Evolutionary conservation across 768 basidiomycete genomes (phyloP), one percentile per base, ranked within the genome.

Genomic region (Postia placenta): DNA sequence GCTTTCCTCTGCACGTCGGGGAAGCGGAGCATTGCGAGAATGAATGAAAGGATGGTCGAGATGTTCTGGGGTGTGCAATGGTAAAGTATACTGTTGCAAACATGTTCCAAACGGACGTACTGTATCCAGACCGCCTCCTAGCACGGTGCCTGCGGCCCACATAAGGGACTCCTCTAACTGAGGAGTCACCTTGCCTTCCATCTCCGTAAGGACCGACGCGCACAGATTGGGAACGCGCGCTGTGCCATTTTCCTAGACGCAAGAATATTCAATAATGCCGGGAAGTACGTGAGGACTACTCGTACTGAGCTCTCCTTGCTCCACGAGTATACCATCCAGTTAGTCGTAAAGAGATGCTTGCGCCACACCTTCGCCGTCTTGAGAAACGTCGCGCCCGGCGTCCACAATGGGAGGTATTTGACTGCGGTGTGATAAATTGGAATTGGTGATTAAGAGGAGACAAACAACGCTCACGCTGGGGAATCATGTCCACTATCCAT

Each of bases 21-120:
- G 40, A 60, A 57, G 9, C 59, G 42, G n/a, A 57, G 58, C 62
- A 67, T 65, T 15, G 61, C 65, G 22, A 67, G 56, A 45, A 59
- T 55, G 52, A 68, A 65, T 3, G 45, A 43, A n/a, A n/a, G n/a
- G n/a, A n/a, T n/a, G n/a, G n/a, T n/a, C n/a, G 23, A 22, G 11
- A 30, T 11, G 11, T 15, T 3, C 12, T 15, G 12, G 9, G 4
- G 12, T 20, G 27, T 24, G 5, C 11, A 27, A 26, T 27, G 14
- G 28, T 26, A 23, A 26, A n/a, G n/a, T n/a, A n/a, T n/a, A n/a
- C 5, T n/a, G n/a, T n/a, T n/a, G n/a, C n/a, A n/a, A n/a, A n/a
- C n/a, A n/a, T n/a, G 14, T 9, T n/a, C n/a, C n/a, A n/a, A n/a
- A n/a, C n/a, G n/a, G n/a, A 45, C 25, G 22, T 6, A 45, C 43